Evolutionary conservation across 495 filamentous ascomycete genomes (phyloP), one percentile per base, ranked within the genome.

Genomic region (Aspergillus wentii): DNA sequence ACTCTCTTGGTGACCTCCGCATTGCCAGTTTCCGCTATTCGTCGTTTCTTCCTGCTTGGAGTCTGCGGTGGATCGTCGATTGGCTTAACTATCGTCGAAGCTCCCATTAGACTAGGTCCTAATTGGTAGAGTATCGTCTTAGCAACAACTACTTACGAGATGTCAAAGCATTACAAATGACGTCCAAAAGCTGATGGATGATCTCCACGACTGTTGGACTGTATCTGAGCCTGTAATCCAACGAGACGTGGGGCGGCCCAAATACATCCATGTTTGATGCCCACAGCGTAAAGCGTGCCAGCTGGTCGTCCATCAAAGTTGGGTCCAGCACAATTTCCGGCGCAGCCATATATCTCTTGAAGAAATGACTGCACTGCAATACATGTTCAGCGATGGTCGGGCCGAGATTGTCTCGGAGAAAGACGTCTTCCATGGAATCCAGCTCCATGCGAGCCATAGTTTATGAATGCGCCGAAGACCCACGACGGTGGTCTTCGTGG

Each of bases 201-300:
- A 57, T 60, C 1, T 60, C 50, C 26, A 40, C 53, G 20, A 40
- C 35, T 35, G 40, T 49, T n/a, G 56, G 56, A 51, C 51, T 55
- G 42, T 39, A 61, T 46, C 54, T 20, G 36, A 61, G 56, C 40
- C 54, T 49, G 51, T 61, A 61, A 31, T 61, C 56, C 27, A 61
- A 28, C 54, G 56, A 61, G 23, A 53, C 54, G 40, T 61, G 55
- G 44, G 40, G 56, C 40, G 48, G 48, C 19, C 56, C 56, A 34
- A 44, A 57, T 14, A 61, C 56, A 38, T 61, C 56, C 56, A 58
- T 61, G 44, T 61, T 55, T 44, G 51, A 52, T 48, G 51, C 45
- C 56, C 54, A 61, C 28, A 57, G 39, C 1, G 40, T 30, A 38
- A 61, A 61, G 40, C 56, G 56, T 42, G 56, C 51, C 46, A 50